A percentile compares a stretch with the other conserved stretches of the same genome.
Conservation (phyloP, 257 asterid species). For the Solanum paucissectum region DNA sequence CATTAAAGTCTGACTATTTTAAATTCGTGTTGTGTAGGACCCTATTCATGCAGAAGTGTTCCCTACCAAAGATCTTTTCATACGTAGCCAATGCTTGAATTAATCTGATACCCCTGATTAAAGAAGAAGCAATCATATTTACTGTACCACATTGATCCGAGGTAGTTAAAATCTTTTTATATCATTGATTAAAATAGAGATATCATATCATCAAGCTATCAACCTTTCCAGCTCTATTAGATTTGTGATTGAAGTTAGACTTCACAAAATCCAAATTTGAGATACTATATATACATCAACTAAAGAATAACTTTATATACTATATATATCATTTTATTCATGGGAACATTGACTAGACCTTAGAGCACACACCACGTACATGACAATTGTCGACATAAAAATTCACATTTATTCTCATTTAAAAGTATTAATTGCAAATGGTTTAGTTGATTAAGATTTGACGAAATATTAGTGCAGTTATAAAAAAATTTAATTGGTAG, state of each 20-base stretch:
- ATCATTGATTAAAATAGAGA: background rate
- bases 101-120: background rate
- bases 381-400: background rate
- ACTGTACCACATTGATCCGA: background rate
- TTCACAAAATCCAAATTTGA: background rate
- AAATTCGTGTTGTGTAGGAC: no score
- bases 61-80: no score
- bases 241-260: background rate
- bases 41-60: background rate
- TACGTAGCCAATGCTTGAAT: no score
- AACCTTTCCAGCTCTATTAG: background rate
- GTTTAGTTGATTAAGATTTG: background rate
- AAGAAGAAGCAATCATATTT: background rate
- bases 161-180: background rate
- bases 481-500: background rate
- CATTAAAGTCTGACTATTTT: background rate
- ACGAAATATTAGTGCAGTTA: background rate
- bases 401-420: background rate
- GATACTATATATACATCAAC: background rate
- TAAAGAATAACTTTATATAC: background rate
- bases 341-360: background rate
- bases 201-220: background rate
- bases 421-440: background rate
- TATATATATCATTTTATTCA: background rate
- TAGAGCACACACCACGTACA: background rate